phyloP scores from a whole-genome alignment of 345 rosid species.

The Arabidopsis suecica region DNA sequence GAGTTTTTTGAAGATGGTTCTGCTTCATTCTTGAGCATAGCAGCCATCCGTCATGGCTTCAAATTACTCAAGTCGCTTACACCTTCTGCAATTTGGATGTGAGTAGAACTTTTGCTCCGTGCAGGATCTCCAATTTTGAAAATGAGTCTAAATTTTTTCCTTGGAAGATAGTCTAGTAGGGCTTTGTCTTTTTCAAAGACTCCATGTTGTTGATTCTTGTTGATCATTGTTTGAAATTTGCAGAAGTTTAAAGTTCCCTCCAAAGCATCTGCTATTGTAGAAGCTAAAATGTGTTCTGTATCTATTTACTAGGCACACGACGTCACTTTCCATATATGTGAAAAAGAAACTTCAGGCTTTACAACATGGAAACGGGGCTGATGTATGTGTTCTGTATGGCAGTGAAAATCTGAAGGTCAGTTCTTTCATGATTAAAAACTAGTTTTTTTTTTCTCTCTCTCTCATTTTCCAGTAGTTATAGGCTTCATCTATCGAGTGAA shows the following conservation, averaged over 20 bases:
- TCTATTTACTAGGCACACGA: constrained; percentile 65
- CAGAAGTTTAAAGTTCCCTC: constrained; percentile 19
- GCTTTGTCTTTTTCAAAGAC: constrained; percentile 17
- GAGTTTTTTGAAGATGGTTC: constrained; percentile 96
- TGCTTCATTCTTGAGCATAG: constrained; percentile 81
- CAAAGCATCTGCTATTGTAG: constrained; percentile 26
- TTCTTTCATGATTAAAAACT: constrained; percentile 1
- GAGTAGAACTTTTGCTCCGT: constrained; percentile 36
- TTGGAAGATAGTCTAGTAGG: constrained; percentile 12
- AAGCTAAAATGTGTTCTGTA: constrained; percentile 33
- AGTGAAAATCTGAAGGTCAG: constrained; percentile 58
- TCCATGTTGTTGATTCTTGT: background rate
- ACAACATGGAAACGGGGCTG: constrained; percentile 68
- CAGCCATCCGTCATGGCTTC: constrained; percentile 82
- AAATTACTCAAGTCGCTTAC: constrained; percentile 75
- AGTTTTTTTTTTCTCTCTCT: background rate
- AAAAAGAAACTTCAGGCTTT: constrained; percentile 68
- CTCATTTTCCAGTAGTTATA: constrained; percentile 9
- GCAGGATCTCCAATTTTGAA: constrained; percentile 2
- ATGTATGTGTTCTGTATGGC: constrained; percentile 72
- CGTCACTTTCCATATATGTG: constrained; percentile 66
- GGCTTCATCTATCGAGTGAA: constrained; percentile 10
- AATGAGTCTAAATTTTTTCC: background rate
- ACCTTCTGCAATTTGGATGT: constrained; percentile 68
- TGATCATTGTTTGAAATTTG: constrained; percentile 11